Evolutionary conservation across 2,329 filamentous ascomycete species (phyloP).

Genomic region (Ophiostoma quercus): DNA sequence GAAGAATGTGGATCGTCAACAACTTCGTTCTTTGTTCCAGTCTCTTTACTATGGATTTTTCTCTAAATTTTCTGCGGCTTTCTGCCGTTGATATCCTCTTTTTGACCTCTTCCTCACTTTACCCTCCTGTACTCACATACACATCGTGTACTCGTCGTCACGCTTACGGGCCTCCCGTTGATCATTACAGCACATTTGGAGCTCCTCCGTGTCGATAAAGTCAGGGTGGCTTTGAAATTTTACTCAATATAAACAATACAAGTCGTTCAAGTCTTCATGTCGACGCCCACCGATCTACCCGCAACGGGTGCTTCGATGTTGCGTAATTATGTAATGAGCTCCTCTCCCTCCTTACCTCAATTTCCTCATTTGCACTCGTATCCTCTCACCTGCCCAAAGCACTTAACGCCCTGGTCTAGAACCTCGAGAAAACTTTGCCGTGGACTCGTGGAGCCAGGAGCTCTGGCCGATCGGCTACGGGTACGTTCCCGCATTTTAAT

Average conservation of each 20-base stretch:
- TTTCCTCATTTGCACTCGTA: background rate
- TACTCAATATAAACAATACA: background rate
- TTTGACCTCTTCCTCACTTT: background rate
- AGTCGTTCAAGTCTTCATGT: background rate
- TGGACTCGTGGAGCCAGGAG: background rate
- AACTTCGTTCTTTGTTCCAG: background rate
- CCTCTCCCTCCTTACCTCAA: background rate
- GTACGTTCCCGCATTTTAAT: background rate
- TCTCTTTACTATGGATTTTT: background rate
- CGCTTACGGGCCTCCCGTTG: conserved; percentile 10
- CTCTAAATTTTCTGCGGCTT: background rate
- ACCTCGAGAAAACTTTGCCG: background rate
- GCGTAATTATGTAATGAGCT: background rate
- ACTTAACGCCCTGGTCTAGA: conserved; percentile 1
- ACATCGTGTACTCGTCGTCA: conserved; percentile 15
- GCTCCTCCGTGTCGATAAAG: background rate
- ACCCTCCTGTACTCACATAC: background rate
- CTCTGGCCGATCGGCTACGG: background rate
- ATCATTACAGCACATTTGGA: background rate
- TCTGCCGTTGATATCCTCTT: background rate
- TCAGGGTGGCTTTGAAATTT: background rate
- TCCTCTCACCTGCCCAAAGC: background rate
- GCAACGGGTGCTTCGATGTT: background rate
- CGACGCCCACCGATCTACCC: background rate
- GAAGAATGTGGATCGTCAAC: background rate